Conservation (phyloP, 257 asterid species). For the Ballota nigra region DNA sequence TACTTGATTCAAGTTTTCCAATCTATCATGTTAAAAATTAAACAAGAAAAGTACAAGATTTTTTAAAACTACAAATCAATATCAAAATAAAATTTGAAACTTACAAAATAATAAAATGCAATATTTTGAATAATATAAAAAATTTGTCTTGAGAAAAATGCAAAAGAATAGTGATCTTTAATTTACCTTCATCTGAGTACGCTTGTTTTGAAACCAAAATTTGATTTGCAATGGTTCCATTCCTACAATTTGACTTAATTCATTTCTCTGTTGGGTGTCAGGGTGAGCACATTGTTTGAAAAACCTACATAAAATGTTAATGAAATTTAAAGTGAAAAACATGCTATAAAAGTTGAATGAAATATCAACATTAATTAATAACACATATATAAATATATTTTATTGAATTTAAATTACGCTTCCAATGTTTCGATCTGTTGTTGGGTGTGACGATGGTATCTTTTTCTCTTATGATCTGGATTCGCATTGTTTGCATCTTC, state of each 20-base stretch:
- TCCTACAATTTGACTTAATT: conserved; percentile 24
- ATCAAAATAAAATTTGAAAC: too few species aligned
- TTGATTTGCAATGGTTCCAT: conserved; percentile 42
- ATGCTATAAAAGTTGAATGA: not conserved
- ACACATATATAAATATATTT: too few species aligned
- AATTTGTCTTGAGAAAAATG: not conserved
- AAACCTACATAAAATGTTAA: conserved; percentile 7
- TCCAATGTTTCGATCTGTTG: conserved; percentile 49
- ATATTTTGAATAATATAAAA: too few species aligned
- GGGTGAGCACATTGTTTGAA: conserved; percentile 37
- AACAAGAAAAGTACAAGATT: not conserved
- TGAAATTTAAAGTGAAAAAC: not conserved
- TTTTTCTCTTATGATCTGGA: conserved; percentile 26
- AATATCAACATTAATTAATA: too few species aligned
- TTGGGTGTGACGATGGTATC: conserved; percentile 45
- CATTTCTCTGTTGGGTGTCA: conserved; percentile 23
- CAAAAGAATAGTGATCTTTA: not conserved
- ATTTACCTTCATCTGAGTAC: conserved; percentile 40
- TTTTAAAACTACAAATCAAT: too few species aligned
- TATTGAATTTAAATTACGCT: conserved; percentile 23
- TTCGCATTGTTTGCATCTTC: conserved; percentile 10
- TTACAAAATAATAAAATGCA: too few species aligned
- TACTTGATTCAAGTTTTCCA: not conserved
- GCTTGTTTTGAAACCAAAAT: conserved; percentile 54
- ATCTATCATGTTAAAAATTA: not conserved